A percentile compares a stretch with the other conserved stretches of the same genome.
These are phyloP conservation scores for Termitomyces sp. DNA, from an alignment of 768 basidiomycete genomes.

Conservation along the genomic window DNA sequence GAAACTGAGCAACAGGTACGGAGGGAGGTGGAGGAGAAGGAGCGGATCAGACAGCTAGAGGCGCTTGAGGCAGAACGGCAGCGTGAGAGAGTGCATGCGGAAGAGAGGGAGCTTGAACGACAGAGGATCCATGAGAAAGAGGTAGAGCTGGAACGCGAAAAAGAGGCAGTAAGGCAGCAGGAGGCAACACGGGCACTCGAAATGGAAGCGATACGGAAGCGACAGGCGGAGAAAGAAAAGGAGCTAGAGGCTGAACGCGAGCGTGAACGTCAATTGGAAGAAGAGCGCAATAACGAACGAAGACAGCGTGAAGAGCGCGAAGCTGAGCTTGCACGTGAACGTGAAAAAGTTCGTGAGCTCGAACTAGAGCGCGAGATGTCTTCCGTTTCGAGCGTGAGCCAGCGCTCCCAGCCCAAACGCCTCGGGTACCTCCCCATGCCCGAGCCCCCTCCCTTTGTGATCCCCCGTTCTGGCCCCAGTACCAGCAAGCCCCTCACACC, in stretches of 20 bases:
- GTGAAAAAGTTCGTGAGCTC: slow-evolving; percentile 11
- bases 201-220: slow-evolving; percentile 1
- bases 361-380: slow-evolving; percentile 11
- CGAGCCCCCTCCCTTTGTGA: slow-evolving; percentile 7
- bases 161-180: slow-evolving; percentile 18
- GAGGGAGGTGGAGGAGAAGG: slow-evolving; percentile 8
- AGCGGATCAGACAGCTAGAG: slow-evolving; percentile 8
- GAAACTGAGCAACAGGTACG: slow-evolving; percentile 2
- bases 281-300: slow-evolving; percentile 8
- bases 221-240: slow-evolving; percentile 7
- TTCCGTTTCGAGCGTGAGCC: slow-evolving; percentile 8
- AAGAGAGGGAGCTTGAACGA: slow-evolving; percentile 14
- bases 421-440: slow-evolving; percentile 19
- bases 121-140: slow-evolving; percentile 9
- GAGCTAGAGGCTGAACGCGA: slow-evolving; percentile 19
- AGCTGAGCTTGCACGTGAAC: slow-evolving; percentile 8
- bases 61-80: slow-evolving; percentile 9
- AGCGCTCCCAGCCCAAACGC: slow-evolving; percentile 8
- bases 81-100: slow-evolving; percentile 10
- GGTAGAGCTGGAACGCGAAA: slow-evolving; percentile 14
- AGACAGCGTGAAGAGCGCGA: slow-evolving; percentile 12
- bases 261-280: slow-evolving; percentile 11
- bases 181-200: slow-evolving; percentile 6
- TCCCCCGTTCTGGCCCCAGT: not conserved
- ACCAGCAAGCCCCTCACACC: not conserved